Evolutionary conservation across 225 moss, liverwort and hornwort species (phyloP).

Genomic region (Physcomitrium patens): DNA sequence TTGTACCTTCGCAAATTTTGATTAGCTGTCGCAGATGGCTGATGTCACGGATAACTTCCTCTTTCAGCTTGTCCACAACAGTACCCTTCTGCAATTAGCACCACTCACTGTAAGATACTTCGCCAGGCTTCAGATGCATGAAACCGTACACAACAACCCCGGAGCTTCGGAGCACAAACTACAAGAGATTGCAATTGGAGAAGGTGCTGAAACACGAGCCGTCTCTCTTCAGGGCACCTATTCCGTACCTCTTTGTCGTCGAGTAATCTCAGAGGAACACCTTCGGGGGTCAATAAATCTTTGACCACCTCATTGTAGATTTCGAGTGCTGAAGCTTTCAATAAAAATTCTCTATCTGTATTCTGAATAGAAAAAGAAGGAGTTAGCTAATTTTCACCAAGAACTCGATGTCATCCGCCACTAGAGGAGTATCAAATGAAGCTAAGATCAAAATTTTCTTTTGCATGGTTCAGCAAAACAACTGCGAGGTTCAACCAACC

Average conservation of each 20-base stretch:
- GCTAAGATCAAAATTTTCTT: no score
- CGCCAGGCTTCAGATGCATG: not conserved
- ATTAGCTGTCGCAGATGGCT: slow-evolving; percentile 80
- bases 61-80: slow-evolving; percentile 83
- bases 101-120: not conserved
- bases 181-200: no score
- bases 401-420: not conserved
- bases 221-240: no score
- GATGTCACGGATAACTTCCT: slow-evolving; percentile 82
- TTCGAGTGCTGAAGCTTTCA: slow-evolving; percentile 92
- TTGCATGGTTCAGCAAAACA: no score
- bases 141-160: not conserved
- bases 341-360: slow-evolving; percentile 70
- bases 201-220: no score
- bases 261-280: slow-evolving; percentile 73
- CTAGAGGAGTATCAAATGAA: no score
- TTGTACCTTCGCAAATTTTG: slow-evolving; percentile 87
- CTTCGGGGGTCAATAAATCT: slow-evolving; percentile 82
- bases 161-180: not conserved
- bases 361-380: slow-evolving; percentile 44
- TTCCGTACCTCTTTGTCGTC: slow-evolving; percentile 89
- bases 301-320: slow-evolving; percentile 98
- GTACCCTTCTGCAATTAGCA: slow-evolving; percentile 73
- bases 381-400: not conserved
- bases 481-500: no score